Percentiles rank a stretch among this genome's conserved stretches.
These are phyloP conservation scores for Mytilinidion resinicola DNA, from an alignment of 495 filamentous ascomycete genomes.

Conservation along the genomic window DNA sequence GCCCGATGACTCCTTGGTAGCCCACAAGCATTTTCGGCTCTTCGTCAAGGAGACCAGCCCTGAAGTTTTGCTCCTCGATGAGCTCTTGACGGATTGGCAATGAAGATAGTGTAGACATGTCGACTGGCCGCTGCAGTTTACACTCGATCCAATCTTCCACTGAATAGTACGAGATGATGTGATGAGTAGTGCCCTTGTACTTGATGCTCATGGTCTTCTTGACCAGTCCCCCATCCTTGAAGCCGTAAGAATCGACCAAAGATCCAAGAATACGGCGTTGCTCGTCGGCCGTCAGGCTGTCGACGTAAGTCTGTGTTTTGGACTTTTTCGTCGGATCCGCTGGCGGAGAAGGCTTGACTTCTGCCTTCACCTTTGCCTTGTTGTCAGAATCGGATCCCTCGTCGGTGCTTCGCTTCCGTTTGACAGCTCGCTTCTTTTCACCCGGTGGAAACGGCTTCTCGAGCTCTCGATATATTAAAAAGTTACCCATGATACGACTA, in stretches of 20 bases:
- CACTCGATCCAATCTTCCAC: conserved; percentile 64
- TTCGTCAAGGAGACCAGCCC: background rate
- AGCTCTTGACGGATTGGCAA: background rate
- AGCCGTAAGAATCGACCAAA: conserved; percentile 77
- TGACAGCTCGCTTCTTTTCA: conserved; percentile 77
- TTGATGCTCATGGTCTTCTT: conserved; percentile 89
- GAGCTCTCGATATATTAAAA: conserved; percentile 83
- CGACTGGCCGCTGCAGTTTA: conserved; percentile 53
- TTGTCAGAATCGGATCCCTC: background rate
- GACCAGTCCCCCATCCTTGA: conserved; percentile 75
- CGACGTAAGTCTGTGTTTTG: conserved; percentile 18
- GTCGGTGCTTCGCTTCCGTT: conserved; percentile 22
- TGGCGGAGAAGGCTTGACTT: background rate
- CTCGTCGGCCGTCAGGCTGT: conserved; percentile 27
- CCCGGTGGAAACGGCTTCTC: conserved; percentile 76
- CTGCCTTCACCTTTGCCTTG: background rate
- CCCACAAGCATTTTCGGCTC: background rate
- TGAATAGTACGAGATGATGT: conserved; percentile 84
- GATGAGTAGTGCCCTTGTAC: conserved; percentile 62
- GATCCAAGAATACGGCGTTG: conserved; percentile 69
- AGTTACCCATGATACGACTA: conserved; percentile 81
- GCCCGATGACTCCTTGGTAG: too few relatives aligned
- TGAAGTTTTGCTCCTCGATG: background rate
- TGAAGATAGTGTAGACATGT: conserved; percentile 39
- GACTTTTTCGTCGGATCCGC: conserved; percentile 23